Evolutionary conservation across 2,329 filamentous ascomycete species (phyloP).

Genomic region (Aspergillus ustus): DNA sequence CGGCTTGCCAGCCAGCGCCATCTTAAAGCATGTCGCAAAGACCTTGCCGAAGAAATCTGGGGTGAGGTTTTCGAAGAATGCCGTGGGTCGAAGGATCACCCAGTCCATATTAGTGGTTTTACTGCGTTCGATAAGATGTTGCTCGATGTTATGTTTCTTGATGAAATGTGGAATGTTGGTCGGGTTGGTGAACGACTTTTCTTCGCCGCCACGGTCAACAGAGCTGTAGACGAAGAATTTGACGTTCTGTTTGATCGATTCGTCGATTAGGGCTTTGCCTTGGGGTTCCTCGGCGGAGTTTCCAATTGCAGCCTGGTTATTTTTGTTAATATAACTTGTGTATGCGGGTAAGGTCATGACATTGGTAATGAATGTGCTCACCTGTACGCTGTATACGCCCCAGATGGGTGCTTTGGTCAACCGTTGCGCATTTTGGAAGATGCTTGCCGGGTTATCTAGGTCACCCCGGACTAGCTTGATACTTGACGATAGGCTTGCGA

Average conservation of each 20-base stretch:
- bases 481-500: slow-evolving; percentile 50
- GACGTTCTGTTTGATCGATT: slow-evolving; percentile 58
- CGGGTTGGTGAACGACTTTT: slow-evolving; percentile 51
- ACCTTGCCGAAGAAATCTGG: slow-evolving; percentile 54
- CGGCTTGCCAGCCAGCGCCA: slow-evolving; percentile 47
- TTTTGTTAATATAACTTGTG: no score
- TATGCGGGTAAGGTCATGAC: no score
- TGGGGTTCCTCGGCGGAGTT: slow-evolving; percentile 39
- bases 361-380: no score
- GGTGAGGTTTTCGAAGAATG: slow-evolving; percentile 64
- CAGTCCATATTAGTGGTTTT: slow-evolving; percentile 57
- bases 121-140: slow-evolving; percentile 55
- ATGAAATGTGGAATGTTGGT: slow-evolving; percentile 67
- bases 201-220: slow-evolving; percentile 66
- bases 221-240: slow-evolving; percentile 67
- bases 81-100: slow-evolving; percentile 65
- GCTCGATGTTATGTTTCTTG: slow-evolving; percentile 65
- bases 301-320: no score
- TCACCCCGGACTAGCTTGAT: slow-evolving; percentile 64
- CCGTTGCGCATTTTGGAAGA: slow-evolving; percentile 55
- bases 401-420: slow-evolving; percentile 51
- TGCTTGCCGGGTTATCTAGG: slow-evolving; percentile 54
- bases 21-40: slow-evolving; percentile 50
- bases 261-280: slow-evolving; percentile 63
- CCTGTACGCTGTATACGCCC: slow-evolving; percentile 67